A percentile compares a stretch with the other conserved stretches of the same genome.
These are phyloP conservation scores for Solanum raphanifolium DNA, from an alignment of 257 asterid genomes.

Conservation along the genomic window DNA sequence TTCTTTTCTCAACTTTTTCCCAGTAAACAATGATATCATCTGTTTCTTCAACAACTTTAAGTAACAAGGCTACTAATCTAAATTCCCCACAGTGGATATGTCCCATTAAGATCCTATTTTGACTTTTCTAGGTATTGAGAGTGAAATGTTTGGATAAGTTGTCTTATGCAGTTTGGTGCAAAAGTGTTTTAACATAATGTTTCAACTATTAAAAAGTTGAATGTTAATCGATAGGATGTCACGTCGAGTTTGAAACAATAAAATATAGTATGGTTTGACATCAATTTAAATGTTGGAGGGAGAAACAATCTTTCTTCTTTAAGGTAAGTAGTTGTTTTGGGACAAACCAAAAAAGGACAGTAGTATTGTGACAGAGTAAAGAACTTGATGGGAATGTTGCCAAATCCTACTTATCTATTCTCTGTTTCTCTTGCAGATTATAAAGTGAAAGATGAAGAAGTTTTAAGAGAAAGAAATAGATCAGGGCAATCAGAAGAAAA, in stretches of 20 bases:
- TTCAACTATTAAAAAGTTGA: not conserved
- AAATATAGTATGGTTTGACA: not conserved
- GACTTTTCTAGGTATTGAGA: not conserved
- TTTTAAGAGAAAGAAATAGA: slow-evolving; percentile 6
- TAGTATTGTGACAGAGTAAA: not conserved
- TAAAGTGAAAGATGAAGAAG: slow-evolving; percentile 7
- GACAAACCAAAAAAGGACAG: not conserved
- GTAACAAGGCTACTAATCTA: not conserved
- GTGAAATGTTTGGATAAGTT: not conserved
- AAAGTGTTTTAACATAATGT: not conserved
- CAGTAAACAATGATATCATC: not conserved
- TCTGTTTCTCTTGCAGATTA: slow-evolving; percentile 3
- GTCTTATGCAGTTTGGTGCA: not conserved
- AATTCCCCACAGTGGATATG: not conserved
- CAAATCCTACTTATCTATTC: slow-evolving; percentile 1
- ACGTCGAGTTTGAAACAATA: not conserved
- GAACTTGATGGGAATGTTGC: not conserved
- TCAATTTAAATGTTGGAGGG: not conserved
- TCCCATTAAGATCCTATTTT: not conserved
- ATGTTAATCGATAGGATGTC: not conserved
- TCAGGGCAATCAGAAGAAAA: not conserved
- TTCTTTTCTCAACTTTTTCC: not conserved
- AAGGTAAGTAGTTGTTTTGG: not conserved
- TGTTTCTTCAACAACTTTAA: not conserved
- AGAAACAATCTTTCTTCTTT: not conserved